Evolutionary conservation across 1,139 yeast genomes (phyloP).

Genomic region (Candida sojae): DNA sequence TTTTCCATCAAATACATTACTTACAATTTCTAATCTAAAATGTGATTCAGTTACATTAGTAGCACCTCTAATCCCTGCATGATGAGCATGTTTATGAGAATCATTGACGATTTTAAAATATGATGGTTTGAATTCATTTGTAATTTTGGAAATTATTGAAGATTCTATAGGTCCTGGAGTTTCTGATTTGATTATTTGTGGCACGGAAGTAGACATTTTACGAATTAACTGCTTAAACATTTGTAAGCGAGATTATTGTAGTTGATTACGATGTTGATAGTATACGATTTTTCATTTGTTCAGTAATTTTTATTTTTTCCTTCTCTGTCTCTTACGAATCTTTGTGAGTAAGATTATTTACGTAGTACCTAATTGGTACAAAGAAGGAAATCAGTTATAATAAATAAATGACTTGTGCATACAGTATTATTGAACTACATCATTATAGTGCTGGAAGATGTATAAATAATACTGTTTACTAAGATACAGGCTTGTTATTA

Average conservation of each 20-base stretch:
- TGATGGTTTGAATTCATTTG: slow-evolving; percentile 48
- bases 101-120: slow-evolving; percentile 69
- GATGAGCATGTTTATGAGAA: slow-evolving; percentile 87
- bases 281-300: background rate
- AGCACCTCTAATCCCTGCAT: slow-evolving; percentile 79
- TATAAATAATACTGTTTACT: too few relatives aligned
- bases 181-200: slow-evolving; percentile 12
- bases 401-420: too few relatives aligned
- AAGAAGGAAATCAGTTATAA: too few relatives aligned
- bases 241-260: background rate
- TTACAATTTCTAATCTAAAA: slow-evolving; percentile 70
- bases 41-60: slow-evolving; percentile 81
- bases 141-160: slow-evolving; percentile 37
- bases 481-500: too few relatives aligned
- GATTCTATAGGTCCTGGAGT: slow-evolving; percentile 18
- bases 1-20: slow-evolving; percentile 68
- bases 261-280: background rate
- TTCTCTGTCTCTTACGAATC: too few relatives aligned
- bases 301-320: background rate
- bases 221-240: slow-evolving; percentile 13
- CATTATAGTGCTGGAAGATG: too few relatives aligned
- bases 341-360: too few relatives aligned
- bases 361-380: too few relatives aligned
- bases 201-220: slow-evolving; percentile 9
- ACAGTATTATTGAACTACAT: too few relatives aligned